phyloP scores from a whole-genome alignment of 257 asterid genomes.

The Solanum medicagineum region DNA sequence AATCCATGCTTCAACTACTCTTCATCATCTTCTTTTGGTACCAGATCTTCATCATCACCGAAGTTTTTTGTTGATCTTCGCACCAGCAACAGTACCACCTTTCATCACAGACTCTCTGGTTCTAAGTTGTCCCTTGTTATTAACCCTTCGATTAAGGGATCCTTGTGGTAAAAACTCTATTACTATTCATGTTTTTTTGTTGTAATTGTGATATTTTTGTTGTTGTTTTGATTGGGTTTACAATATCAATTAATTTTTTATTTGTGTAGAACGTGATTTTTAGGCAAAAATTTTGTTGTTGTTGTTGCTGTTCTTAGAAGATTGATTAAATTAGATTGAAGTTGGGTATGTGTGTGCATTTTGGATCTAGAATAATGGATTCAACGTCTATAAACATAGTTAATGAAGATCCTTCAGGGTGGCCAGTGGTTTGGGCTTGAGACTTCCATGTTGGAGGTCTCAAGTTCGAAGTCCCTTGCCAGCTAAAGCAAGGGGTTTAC shows the following conservation, averaged over 20 bases:
- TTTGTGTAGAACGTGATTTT: neutral
- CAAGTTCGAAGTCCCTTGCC: too few species aligned
- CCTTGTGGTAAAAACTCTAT: slow-evolving; percentile 31
- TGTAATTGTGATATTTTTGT: neutral
- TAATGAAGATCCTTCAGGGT: too few species aligned
- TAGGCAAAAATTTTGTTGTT: too few species aligned
- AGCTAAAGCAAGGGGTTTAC: too few species aligned
- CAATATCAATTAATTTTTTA: neutral
- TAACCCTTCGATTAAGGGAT: slow-evolving; percentile 10
- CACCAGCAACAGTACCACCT: slow-evolving; percentile 3
- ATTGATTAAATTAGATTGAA: too few species aligned
- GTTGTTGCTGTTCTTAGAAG: too few species aligned
- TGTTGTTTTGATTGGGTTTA: neutral
- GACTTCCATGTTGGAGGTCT: too few species aligned
- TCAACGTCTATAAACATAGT: neutral
- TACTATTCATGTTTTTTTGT: neutral
- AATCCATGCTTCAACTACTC: neutral
- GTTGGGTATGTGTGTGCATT: neutral
- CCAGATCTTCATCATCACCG: slow-evolving; percentile 32
- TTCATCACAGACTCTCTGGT: slow-evolving; percentile 10
- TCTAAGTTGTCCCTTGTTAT: slow-evolving; percentile 24
- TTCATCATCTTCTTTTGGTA: neutral
- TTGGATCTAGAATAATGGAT: neutral
- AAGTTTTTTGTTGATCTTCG: slow-evolving; percentile 33
- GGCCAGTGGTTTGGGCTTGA: too few species aligned